These are phyloP conservation scores for Taphrina communis DNA, from an alignment of 1,139 yeast species.

Conservation along the genomic window DNA sequence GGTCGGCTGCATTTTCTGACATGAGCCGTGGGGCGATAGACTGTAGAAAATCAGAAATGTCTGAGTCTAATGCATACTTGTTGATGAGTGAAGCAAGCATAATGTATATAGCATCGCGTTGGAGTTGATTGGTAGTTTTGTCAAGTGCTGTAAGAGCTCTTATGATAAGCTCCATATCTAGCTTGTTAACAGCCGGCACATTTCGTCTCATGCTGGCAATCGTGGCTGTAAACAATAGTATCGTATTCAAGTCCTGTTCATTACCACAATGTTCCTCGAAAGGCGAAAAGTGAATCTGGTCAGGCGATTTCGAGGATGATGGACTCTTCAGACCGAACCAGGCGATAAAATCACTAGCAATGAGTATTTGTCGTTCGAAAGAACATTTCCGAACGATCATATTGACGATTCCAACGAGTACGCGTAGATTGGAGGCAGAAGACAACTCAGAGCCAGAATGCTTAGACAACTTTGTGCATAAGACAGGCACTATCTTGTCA, in stretches of 20 bases:
- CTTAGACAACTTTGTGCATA: slow-evolving; percentile 45
- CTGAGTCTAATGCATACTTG: slow-evolving; percentile 51
- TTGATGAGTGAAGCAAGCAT: slow-evolving; percentile 58
- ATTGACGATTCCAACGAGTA: slow-evolving; percentile 43
- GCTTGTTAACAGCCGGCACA: slow-evolving; percentile 9
- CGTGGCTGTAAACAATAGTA: slow-evolving; percentile 42
- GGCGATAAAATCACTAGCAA: slow-evolving; percentile 41
- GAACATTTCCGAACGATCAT: slow-evolving; percentile 42
- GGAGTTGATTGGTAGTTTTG: slow-evolving; percentile 47
- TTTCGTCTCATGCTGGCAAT: slow-evolving; percentile 44
- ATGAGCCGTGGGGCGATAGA: not conserved
- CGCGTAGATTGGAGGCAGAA: slow-evolving; percentile 32
- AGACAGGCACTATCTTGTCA: slow-evolving; percentile 47
- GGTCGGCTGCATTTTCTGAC: not conserved
- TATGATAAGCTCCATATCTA: slow-evolving; percentile 19
- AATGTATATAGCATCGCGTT: slow-evolving; percentile 64
- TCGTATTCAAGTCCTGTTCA: not conserved
- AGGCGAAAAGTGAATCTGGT: slow-evolving; percentile 12
- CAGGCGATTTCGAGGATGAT: not conserved
- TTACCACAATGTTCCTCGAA: not conserved
- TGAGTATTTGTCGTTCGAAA: slow-evolving; percentile 45
- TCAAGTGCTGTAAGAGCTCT: not conserved
- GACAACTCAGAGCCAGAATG: slow-evolving; percentile 38
- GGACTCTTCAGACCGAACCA: not conserved
- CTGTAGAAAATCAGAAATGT: slow-evolving; percentile 3